Conservation (phyloP, 495 filamentous ascomycete genomes). For the Schizothecium vesticola region DNA sequence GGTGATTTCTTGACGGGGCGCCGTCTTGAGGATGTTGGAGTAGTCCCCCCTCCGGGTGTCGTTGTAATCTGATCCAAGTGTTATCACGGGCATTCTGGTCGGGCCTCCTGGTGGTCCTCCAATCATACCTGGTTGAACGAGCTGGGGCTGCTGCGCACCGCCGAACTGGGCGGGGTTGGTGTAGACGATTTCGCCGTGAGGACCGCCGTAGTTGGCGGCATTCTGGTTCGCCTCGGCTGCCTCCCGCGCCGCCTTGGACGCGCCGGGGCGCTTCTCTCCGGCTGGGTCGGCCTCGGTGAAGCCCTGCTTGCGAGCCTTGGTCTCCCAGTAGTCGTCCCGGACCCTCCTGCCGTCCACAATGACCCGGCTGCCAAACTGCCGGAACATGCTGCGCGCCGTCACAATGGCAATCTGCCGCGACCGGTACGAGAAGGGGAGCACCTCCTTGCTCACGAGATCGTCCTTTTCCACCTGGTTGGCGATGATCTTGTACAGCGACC, state of each 20-base stretch:
- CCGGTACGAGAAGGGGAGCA: constrained; percentile 94
- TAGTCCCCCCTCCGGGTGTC: constrained; percentile 78
- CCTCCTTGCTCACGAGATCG: constrained; percentile 89
- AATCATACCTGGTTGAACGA: constrained; percentile 65
- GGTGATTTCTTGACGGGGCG: constrained; percentile 78
- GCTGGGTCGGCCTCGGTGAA: constrained; percentile 97
- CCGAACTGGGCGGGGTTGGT: constrained; percentile 60
- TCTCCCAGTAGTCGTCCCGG: constrained; percentile 97
- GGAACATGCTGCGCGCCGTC: constrained; percentile 97
- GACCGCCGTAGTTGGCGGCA: constrained; percentile 47
- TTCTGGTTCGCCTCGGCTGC: constrained; percentile 54
- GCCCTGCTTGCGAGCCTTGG: constrained; percentile 92
- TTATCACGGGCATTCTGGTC: constrained; percentile 78
- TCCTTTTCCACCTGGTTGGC: constrained; percentile 95
- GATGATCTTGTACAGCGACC: constrained; percentile 96
- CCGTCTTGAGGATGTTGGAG: constrained; percentile 66
- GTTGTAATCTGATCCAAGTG: constrained; percentile 67
- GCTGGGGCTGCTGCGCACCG: constrained; percentile 56
- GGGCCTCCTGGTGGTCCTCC: constrained; percentile 56
- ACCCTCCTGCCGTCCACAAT: constrained; percentile 86
- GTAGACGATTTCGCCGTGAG: constrained; percentile 76
- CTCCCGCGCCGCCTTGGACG: constrained; percentile 73
- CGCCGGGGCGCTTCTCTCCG: constrained; percentile 93
- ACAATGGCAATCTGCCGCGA: constrained; percentile 98
- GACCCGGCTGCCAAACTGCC: constrained; percentile 95